These are phyloP conservation scores for Hemileccinum rubropunctum DNA, from an alignment of 768 basidiomycete species.

Conservation along the genomic window DNA sequence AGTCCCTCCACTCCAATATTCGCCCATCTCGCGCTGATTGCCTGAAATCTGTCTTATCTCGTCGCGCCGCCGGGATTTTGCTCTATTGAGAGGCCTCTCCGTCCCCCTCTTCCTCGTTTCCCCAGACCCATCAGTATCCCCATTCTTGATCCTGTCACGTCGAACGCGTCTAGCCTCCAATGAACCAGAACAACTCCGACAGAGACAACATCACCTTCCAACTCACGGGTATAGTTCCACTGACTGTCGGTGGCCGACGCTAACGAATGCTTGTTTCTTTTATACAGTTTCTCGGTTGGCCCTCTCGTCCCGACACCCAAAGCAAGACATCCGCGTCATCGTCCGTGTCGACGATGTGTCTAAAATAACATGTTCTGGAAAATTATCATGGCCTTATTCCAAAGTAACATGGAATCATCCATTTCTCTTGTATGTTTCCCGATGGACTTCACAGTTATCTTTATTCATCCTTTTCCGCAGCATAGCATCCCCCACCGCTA, in stretches of 20 bases:
- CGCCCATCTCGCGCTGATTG: too few species aligned
- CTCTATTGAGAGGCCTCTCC: too few species aligned
- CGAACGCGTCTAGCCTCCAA: neutral
- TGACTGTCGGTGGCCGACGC: neutral
- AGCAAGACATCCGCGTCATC: neutral
- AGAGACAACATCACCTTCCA: neutral
- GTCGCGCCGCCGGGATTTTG: too few species aligned
- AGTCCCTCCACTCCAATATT: too few species aligned
- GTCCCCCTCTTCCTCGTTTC: too few species aligned
- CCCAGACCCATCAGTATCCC: too few species aligned
- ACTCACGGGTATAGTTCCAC: neutral
- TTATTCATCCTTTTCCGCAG: neutral
- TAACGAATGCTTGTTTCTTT: neutral
- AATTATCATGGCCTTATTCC: neutral
- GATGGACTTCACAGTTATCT: too few species aligned
- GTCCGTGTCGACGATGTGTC: neutral
- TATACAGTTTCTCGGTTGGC: neutral
- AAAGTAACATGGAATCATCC: neutral
- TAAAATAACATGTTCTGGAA: neutral
- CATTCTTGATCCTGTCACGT: too few species aligned
- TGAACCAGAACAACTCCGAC: neutral
- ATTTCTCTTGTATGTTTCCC: too few species aligned
- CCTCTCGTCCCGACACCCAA: neutral
- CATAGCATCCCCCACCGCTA: neutral
- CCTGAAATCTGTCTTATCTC: too few species aligned